Percentiles rank a stretch among this genome's conserved stretches.
Conservation (phyloP, 805 yeast genomes). For the Wickerhamiella domercqiae region DNA sequence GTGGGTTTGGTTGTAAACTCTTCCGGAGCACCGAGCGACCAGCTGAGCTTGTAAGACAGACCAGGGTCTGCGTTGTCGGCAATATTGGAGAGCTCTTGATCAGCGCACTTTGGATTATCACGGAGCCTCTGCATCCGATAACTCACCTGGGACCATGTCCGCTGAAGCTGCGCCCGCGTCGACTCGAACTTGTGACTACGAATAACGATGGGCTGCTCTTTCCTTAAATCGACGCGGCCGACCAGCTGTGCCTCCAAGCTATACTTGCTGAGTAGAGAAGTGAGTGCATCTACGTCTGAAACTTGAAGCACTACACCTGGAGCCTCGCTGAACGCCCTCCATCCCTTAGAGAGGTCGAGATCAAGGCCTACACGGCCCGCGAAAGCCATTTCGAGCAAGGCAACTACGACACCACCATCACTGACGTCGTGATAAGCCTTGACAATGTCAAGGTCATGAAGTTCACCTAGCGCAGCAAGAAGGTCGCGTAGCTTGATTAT, state of each 20-base stretch:
- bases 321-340: slow-evolving; percentile 72
- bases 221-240: slow-evolving; percentile 39
- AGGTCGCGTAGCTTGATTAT: slow-evolving; percentile 48
- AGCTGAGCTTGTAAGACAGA: slow-evolving; percentile 64
- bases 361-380: slow-evolving; percentile 81
- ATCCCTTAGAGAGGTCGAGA: slow-evolving; percentile 34
- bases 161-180: slow-evolving; percentile 59
- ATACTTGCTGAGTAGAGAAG: slow-evolving; percentile 35
- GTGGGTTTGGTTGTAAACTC: slow-evolving; percentile 47
- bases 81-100: slow-evolving; percentile 65
- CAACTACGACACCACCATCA: slow-evolving; percentile 86
- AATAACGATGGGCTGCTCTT: slow-evolving; percentile 38
- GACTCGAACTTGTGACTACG: slow-evolving; percentile 26
- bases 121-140: slow-evolving; percentile 79
- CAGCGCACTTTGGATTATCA: slow-evolving; percentile 85
- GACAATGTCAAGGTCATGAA: slow-evolving; percentile 48
- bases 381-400: slow-evolving; percentile 90
- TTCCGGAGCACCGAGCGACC: slow-evolving; percentile 28
- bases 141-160: slow-evolving; percentile 76
- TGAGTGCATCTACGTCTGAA: slow-evolving; percentile 40
- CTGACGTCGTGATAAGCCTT: slow-evolving; percentile 89
- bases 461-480: slow-evolving; percentile 48
- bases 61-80: slow-evolving; percentile 83
- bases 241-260: slow-evolving; percentile 47
- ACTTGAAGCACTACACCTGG: slow-evolving; percentile 94